Percentiles rank a stretch among this genome's conserved stretches.
Conservation (phyloP, 2,329 filamentous ascomycete genomes). For the Atkinsonella hypoxylon region DNA sequence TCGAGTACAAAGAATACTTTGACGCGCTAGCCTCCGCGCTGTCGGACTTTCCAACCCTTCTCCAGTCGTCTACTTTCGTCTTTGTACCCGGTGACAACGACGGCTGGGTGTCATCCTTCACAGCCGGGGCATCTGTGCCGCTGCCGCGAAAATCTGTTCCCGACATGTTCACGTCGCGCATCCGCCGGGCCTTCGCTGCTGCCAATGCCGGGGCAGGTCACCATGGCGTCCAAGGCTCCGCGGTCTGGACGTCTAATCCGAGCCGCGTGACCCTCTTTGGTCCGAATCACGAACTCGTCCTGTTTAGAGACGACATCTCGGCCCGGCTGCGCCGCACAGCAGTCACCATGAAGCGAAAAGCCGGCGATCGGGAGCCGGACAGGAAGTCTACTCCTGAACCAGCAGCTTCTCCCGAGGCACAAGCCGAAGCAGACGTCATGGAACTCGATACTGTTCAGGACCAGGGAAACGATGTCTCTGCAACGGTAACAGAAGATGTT, state of each 20-base stretch:
- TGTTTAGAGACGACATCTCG: constrained; percentile 81
- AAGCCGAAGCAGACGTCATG: constrained; percentile 21
- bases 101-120: constrained; percentile 86
- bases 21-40: constrained; percentile 75
- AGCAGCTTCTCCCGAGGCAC: constrained; percentile 9
- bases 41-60: constrained; percentile 68
- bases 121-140: constrained; percentile 58
- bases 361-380: constrained; percentile 22
- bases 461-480: constrained; percentile 10
- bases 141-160: constrained; percentile 64
- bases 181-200: constrained; percentile 66
- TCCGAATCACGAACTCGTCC: constrained; percentile 71
- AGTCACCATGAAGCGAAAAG: constrained; percentile 50
- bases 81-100: constrained; percentile 96
- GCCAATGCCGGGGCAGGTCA: constrained; percentile 60
- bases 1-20: constrained; percentile 96
- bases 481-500: constrained; percentile 31
- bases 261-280: constrained; percentile 75
- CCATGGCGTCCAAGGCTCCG: constrained; percentile 34
- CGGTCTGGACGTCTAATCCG: constrained; percentile 84
- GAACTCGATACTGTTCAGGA: constrained; percentile 30
- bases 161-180: constrained; percentile 77
- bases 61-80: constrained; percentile 71
- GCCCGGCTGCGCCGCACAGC: constrained; percentile 65
- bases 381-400: constrained; percentile 11